Conservation (phyloP, 179 eudicot species). For the Gypsophila paniculata region DNA sequence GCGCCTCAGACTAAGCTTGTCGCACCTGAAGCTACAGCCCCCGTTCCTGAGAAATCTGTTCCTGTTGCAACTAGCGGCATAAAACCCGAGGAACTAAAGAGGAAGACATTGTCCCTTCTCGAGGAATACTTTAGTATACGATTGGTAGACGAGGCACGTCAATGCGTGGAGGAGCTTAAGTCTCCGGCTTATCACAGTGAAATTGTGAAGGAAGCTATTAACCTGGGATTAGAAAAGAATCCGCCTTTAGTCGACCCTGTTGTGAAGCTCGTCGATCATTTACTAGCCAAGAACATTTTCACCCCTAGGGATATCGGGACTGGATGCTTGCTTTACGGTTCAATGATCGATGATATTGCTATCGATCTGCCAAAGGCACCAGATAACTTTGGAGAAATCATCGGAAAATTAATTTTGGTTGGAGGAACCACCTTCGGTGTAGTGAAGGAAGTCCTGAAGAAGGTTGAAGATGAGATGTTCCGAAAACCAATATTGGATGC, state of each 20-base stretch:
- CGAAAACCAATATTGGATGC: constrained; percentile 54
- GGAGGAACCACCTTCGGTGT: constrained; percentile 58
- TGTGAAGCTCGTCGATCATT: constrained; percentile 58
- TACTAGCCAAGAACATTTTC: constrained; percentile 55
- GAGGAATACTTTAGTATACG: constrained; percentile 74
- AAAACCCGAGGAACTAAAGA: constrained; percentile 49
- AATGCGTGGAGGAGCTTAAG: constrained; percentile 69
- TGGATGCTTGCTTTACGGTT: constrained; percentile 64
- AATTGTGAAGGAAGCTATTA: constrained; percentile 70
- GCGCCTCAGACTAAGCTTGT: constrained; percentile 22
- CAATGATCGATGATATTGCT: constrained; percentile 67
- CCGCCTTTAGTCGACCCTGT: constrained; percentile 69
- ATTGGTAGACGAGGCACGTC: constrained; percentile 73
- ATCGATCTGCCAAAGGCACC: constrained; percentile 95
- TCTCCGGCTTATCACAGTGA: constrained; percentile 63
- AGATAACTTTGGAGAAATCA: constrained; percentile 66
- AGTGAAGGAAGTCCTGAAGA: constrained; percentile 56
- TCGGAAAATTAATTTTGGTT: constrained; percentile 55
- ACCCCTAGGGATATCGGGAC: constrained; percentile 42
- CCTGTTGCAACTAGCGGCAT: constrained; percentile 24
- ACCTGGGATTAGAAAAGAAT: constrained; percentile 67
- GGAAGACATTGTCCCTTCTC: constrained; percentile 62
- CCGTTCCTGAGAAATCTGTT: constrained; percentile 29
- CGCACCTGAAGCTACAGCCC: constrained; percentile 25
- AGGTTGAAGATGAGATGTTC: constrained; percentile 57